Base-by-base conservation (phyloP, 1,284 basidiomycete genomes). In the Pisolithus thermaeus region DNA sequence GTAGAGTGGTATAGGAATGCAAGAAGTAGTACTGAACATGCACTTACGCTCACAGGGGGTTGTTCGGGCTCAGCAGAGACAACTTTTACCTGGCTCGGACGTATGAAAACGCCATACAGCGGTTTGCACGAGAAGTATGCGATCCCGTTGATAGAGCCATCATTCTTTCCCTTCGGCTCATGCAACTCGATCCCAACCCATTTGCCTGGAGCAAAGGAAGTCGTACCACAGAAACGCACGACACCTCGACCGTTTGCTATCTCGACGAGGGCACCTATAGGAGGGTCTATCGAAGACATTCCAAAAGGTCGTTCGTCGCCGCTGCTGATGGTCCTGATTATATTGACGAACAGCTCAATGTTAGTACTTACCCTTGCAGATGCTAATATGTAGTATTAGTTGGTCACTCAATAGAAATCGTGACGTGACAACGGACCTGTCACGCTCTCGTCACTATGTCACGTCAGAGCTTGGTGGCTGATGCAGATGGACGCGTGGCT, bases 181-280 rank as follows among this genome's bases (percentile, higher is more conserved):
- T 75, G 82, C 50, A 99, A 80, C 66, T 95, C 92, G 52, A 99
- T 83, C 14, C 97, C 97, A 53, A 97, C 80, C 97, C 97, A 99
- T 72, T 89, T 88, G 0, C 97, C 97, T 2, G 83, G 68, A 14
- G 92, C 83, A 67, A 99, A 99, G 3, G 80, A 78, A 0, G 97
- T 92, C 46, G 82, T 65, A 0, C 97, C 97, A 41, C 78, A 80
- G 75, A 95, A 99, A 45, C 93, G 80, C 28, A 98, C 88, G 49
- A 85, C 74, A 8, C 97, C 97, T 46, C 80, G 77, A 12, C 93
- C 95, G 41, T 85, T 82, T 1, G 84, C 70, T 47, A 93, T 81
- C 53, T 84, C 79, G 12, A 95, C 92, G 47, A 84, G 74, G 7
- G 87, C 76, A 42, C 83, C 83, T 45, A 87, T 61, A 1, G 69